Evolutionary conservation across 306 rosid genomes (phyloP).

Genomic region (Prunus mira): DNA sequence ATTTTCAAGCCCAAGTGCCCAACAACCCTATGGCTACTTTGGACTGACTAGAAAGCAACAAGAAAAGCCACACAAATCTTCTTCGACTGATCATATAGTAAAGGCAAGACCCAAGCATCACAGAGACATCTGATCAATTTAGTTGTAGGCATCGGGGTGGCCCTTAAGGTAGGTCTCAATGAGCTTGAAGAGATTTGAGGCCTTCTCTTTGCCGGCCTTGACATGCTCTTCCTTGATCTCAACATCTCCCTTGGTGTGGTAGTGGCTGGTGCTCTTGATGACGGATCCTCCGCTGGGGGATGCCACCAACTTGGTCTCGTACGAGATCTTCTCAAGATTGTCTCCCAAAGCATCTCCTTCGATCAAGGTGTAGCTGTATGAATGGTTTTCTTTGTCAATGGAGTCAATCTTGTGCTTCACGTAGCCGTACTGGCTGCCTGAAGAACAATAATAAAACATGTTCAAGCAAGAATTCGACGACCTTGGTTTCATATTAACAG

Average conservation of each 20-base stretch:
- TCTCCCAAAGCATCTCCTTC: conserved; percentile 48
- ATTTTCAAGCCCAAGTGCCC: conserved; percentile 1
- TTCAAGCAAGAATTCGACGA: not conserved
- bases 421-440: conserved; percentile 30
- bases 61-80: conserved; percentile 11
- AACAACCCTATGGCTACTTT: not conserved
- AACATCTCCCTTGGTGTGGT: conserved; percentile 34
- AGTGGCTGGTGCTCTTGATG: conserved; percentile 34
- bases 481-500: not conserved
- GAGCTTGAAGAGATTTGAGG: conserved; percentile 36
- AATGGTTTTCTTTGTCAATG: conserved; percentile 29
- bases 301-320: conserved; percentile 39
- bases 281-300: conserved; percentile 40
- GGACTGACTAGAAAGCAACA: not conserved
- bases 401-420: conserved; percentile 40
- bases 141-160: conserved; percentile 39
- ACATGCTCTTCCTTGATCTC: conserved; percentile 26
- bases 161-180: conserved; percentile 38
- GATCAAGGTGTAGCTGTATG: conserved; percentile 34
- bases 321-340: conserved; percentile 34
- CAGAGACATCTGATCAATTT: not conserved
- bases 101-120: not conserved
- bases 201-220: conserved; percentile 42
- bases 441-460: not conserved
- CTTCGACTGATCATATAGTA: not conserved